phyloP scores from a whole-genome alignment of 768 basidiomycete genomes.

The Leccinum arenicola region DNA sequence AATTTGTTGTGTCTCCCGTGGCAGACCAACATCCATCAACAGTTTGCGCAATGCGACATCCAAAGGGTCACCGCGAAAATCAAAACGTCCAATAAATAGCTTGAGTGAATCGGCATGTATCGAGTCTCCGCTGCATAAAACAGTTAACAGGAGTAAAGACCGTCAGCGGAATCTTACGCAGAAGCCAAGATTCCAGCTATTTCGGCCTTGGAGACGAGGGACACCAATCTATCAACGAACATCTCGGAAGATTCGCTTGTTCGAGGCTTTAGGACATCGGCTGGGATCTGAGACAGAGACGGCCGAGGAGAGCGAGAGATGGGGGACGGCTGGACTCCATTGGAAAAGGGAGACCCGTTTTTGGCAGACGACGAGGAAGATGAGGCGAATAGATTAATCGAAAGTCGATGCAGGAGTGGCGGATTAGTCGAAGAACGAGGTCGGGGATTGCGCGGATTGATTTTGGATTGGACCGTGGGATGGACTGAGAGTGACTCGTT shows the following conservation, averaged over 20 bases:
- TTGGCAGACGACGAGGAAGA: constrained; percentile 36
- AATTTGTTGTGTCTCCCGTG: constrained; percentile 97
- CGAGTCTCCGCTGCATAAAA: constrained; percentile 54
- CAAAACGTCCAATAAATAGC: constrained; percentile 71
- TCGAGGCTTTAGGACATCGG: constrained; percentile 50
- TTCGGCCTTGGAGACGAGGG: constrained; percentile 72
- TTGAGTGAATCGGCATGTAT: constrained; percentile 70
- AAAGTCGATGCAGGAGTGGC: constrained; percentile 66
- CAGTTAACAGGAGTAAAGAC: constrained; percentile 8
- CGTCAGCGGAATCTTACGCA: constrained; percentile 47
- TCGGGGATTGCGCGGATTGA: constrained; percentile 37
- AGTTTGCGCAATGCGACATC: constrained; percentile 89
- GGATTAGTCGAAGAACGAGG: constrained; percentile 61
- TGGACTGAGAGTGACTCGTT: constrained; percentile 2
- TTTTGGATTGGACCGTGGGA: constrained; percentile 15
- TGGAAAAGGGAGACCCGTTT: constrained; percentile 7
- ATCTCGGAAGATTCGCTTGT: constrained; percentile 65
- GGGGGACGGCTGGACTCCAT: constrained; percentile 21
- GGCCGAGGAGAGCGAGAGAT: constrained; percentile 41
- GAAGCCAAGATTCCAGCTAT: constrained; percentile 78
- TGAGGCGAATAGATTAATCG: constrained; percentile 59
- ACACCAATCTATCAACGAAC: constrained; percentile 64
- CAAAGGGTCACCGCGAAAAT: constrained; percentile 76
- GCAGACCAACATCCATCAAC: constrained; percentile 88
- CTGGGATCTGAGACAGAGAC: constrained; percentile 42